A percentile compares a stretch with the other conserved stretches of the same genome.
These are phyloP conservation scores for Rhizopogon salebrosus DNA, from an alignment of 768 basidiomycete species.

Conservation along the genomic window DNA sequence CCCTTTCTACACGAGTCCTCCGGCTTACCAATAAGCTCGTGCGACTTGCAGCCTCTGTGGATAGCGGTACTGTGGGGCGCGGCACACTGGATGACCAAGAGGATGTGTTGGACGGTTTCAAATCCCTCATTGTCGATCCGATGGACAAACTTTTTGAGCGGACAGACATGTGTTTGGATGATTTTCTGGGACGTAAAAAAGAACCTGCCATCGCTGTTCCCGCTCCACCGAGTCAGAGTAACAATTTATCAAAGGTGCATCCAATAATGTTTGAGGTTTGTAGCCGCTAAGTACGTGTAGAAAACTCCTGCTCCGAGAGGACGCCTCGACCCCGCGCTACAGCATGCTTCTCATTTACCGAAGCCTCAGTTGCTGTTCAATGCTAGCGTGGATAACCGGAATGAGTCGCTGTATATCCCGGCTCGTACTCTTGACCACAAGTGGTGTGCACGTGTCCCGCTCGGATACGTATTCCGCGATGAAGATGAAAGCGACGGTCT, in stretches of 20 bases:
- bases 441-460: conserved; percentile 77
- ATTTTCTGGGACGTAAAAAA: conserved; percentile 66
- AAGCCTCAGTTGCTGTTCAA: conserved; percentile 84
- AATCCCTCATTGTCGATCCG: conserved; percentile 69
- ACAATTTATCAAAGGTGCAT: conserved; percentile 28
- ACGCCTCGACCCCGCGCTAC: conserved; percentile 53
- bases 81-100: conserved; percentile 60
- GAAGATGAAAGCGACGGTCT: conserved; percentile 17
- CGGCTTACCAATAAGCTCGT: conserved; percentile 62
- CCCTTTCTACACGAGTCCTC: conserved; percentile 61
- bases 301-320: conserved; percentile 33
- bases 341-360: conserved; percentile 67
- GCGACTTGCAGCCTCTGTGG: conserved; percentile 40
- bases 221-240: conserved; percentile 18
- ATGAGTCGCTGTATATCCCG: conserved; percentile 60
- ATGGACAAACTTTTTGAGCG: conserved; percentile 84
- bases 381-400: conserved; percentile 50
- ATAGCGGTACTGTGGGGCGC: conserved; percentile 25
- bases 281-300: conserved; percentile 19
- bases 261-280: not conserved
- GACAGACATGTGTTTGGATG: conserved; percentile 81
- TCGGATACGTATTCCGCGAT: conserved; percentile 54
- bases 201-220: conserved; percentile 60
- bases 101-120: conserved; percentile 81
- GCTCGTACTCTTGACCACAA: conserved; percentile 56